Conservation (phyloP, 2,329 filamentous ascomycete species). For the Fusarium nelsonii region DNA sequence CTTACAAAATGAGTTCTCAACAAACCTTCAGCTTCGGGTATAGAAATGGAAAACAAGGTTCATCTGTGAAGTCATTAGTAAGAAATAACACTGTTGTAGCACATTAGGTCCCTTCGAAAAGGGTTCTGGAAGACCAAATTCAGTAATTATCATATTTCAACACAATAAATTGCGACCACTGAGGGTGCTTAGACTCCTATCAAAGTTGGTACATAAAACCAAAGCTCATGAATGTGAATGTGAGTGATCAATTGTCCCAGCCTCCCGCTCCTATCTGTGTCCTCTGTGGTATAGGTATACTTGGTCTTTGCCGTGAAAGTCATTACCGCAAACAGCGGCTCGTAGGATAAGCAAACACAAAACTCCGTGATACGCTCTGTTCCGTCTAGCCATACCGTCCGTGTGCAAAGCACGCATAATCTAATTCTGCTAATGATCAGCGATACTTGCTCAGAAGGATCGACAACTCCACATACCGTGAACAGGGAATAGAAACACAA, state of each 20-base stretch:
- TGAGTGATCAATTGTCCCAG: conserved; percentile 25
- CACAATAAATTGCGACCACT: conserved; percentile 22
- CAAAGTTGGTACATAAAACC: conserved; percentile 29
- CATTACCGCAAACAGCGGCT: conserved; percentile 35
- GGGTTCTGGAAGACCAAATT: neutral
- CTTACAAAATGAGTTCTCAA: too few species aligned
- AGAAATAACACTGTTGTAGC: too few species aligned
- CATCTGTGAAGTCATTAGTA: neutral
- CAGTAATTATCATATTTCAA: neutral
- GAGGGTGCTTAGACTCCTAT: conserved; percentile 22
- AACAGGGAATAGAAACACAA: conserved; percentile 30
- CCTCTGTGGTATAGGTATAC: conserved; percentile 39
- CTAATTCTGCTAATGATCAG: conserved; percentile 34
- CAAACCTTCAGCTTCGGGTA: too few species aligned
- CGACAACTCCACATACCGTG: conserved; percentile 30
- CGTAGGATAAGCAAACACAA: conserved; percentile 27
- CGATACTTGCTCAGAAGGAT: neutral
- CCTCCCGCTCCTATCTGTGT: conserved; percentile 30
- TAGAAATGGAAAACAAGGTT: neutral
- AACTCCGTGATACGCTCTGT: conserved; percentile 38
- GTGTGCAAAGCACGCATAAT: conserved; percentile 24
- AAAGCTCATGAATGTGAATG: conserved; percentile 29
- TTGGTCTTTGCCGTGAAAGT: conserved; percentile 41
- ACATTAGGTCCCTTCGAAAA: too few species aligned
- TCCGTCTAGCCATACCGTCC: conserved; percentile 36